Evolutionary conservation across 1,139 yeast species (phyloP).

Genomic region (Pichia sp.): DNA sequence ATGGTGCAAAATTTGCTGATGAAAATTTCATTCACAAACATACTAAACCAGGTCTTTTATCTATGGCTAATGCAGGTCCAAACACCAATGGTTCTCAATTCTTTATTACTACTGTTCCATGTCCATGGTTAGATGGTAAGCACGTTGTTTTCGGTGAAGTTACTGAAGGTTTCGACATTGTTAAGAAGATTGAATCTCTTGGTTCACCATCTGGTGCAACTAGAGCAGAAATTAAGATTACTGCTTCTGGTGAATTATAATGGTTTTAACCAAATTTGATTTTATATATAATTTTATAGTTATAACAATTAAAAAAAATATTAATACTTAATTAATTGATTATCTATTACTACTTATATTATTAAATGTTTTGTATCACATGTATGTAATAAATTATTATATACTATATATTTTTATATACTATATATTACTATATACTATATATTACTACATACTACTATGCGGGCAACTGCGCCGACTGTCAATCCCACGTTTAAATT

Average conservation of each 20-base stretch:
- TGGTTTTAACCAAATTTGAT: background rate
- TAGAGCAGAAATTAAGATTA: conserved; percentile 69
- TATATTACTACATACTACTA: no score
- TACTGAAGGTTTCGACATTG: conserved; percentile 80
- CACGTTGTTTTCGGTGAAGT: conserved; percentile 99
- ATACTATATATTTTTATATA: no score
- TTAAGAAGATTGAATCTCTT: conserved; percentile 80
- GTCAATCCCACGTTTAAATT: no score
- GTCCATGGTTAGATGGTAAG: conserved; percentile 97
- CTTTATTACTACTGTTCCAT: conserved; percentile 93
- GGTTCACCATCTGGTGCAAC: conserved; percentile 88
- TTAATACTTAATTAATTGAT: no score
- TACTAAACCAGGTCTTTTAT: conserved; percentile 88
- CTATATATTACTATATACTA: no score
- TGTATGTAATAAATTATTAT: no score
- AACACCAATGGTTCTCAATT: conserved; percentile 99
- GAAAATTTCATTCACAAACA: conserved; percentile 88
- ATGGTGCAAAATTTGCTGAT: conserved; percentile 92
- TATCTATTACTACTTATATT: no score
- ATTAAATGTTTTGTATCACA: no score
- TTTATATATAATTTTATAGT: background rate
- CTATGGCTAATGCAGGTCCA: conserved; percentile 99
- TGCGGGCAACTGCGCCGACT: no score
- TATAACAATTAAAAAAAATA: no score
- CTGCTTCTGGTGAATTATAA: conserved; percentile 79